A percentile compares a stretch with the other conserved stretches of the same genome.
Conservation (phyloP, 306 rosid genomes). For the Erythrophleum fordii region DNA sequence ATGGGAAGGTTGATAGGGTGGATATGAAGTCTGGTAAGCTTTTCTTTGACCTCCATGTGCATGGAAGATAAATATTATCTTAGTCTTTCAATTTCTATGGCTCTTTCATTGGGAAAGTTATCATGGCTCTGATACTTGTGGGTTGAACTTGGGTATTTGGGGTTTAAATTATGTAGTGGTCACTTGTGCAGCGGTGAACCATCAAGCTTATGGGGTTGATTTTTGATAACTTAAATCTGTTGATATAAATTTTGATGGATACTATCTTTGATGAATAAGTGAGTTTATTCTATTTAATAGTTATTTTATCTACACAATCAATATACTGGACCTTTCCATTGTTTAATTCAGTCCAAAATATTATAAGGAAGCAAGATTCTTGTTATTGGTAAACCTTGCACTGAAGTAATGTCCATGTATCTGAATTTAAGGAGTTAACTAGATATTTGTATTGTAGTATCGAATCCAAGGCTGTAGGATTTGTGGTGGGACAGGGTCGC, state of each 20-base stretch:
- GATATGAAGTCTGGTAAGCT: slow-evolving; percentile 99
- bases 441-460: slow-evolving; percentile 6
- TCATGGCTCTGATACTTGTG: slow-evolving; percentile 6
- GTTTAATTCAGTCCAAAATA: slow-evolving; percentile 11
- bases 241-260: slow-evolving; percentile 15
- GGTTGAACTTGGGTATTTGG: slow-evolving; percentile 22
- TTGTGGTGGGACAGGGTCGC: slow-evolving; percentile 16
- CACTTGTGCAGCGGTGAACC: not conserved
- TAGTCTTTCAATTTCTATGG: not conserved
- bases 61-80: slow-evolving; percentile 7
- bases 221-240: not conserved
- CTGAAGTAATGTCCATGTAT: slow-evolving; percentile 3
- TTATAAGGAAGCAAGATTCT: not conserved
- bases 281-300: not conserved
- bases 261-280: not conserved
- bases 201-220: not conserved
- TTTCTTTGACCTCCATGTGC: slow-evolving; percentile 21
- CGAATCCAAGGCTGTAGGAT: slow-evolving; percentile 14
- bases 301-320: not conserved
- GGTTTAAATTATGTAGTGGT: not conserved
- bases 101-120: not conserved
- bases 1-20: slow-evolving; percentile 98
- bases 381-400: slow-evolving; percentile 14
- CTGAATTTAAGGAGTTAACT: slow-evolving; percentile 5
- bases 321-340: not conserved